Conservation (phyloP, 805 yeast genomes). For the Osmozyma mogii region DNA sequence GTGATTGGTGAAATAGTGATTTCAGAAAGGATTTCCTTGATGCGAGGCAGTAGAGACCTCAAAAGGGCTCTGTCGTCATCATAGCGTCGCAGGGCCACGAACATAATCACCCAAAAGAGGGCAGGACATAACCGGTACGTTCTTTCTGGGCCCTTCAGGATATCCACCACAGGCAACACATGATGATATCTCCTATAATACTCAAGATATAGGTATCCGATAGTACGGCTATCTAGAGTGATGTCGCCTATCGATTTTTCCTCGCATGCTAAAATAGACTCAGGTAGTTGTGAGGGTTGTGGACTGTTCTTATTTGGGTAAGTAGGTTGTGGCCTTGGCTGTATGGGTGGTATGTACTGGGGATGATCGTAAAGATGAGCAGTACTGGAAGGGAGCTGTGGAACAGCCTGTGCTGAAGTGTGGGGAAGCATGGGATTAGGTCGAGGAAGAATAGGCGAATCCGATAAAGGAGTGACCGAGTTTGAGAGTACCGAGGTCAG, state of each 20-base stretch:
- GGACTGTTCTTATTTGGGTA: constrained; percentile 18
- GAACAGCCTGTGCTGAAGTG: too few relatives aligned
- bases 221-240: constrained; percentile 50
- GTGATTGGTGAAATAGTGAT: constrained; percentile 87
- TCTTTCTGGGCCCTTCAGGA: constrained; percentile 72
- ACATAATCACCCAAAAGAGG: constrained; percentile 88
- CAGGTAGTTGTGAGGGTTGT: too few relatives aligned
- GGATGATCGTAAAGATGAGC: too few relatives aligned
- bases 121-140: constrained; percentile 78
- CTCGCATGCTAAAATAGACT: constrained; percentile 40
- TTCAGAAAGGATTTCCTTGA: constrained; percentile 75
- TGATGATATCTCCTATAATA: constrained; percentile 76
- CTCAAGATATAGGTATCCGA: constrained; percentile 56
- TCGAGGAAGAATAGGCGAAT: neutral
- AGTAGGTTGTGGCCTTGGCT: constrained; percentile 6
- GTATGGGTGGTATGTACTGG: constrained; percentile 1
- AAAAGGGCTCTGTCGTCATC: constrained; percentile 35
- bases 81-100: constrained; percentile 69
- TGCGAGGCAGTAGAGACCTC: constrained; percentile 54
- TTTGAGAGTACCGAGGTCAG: constrained; percentile 17
- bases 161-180: constrained; percentile 80
- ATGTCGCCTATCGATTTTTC: constrained; percentile 70
- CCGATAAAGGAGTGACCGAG: neutral
- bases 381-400: too few relatives aligned
- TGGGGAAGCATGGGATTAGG: too few relatives aligned